Evolutionary conservation across 768 basidiomycete genomes (phyloP), one percentile per base, ranked within the genome.

Genomic region (Boletus sp.): DNA sequence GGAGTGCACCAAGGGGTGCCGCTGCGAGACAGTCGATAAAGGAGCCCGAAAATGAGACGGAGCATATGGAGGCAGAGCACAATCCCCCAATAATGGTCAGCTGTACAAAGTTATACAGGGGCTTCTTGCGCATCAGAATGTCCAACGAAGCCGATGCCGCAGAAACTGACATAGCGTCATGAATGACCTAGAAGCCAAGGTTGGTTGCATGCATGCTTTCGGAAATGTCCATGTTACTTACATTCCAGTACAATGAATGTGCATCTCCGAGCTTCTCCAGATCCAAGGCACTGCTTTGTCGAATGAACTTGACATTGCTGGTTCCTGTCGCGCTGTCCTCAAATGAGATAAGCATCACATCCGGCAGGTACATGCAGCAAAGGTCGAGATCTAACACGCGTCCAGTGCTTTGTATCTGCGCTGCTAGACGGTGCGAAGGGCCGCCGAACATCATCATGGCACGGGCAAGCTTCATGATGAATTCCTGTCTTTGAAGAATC

Each of bases 371-470:
- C 70, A 93, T 77, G 71, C 90, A 87, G 48, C 79, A 81, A 43
- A 84, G 77, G 59, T 81, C 78, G 54, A 93, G 77, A 57, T 93
- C 90, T 25, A 94, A 80, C 14, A 93, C 88, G 7, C 78, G 79
- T 14, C 85, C 89, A 1, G 90, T 89, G 14, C 87, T 84, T 65
- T 84, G 83, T 52, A 93, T 83, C 66, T 93, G 90, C 2, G 88
- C 79, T 63, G 86, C 89, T 19, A 94, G 77, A 39, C 91, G 86
- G 68, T 95, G 90, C 13, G 86, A 81, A 19, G 90, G 89, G 2
- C 85, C 86, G 10, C 90, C 91, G 60, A 90, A 92, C 82, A 88
- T 90, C 89, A 93, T 94, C 79, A 94, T 84, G 10, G 89, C 84
- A 47, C 89, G 81, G 7, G 87, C 82, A 29, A 93, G 81, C 75